Base-by-base conservation (phyloP, 768 basidiomycete genomes). In the Rhodosporidiobolus sp. region DNA sequence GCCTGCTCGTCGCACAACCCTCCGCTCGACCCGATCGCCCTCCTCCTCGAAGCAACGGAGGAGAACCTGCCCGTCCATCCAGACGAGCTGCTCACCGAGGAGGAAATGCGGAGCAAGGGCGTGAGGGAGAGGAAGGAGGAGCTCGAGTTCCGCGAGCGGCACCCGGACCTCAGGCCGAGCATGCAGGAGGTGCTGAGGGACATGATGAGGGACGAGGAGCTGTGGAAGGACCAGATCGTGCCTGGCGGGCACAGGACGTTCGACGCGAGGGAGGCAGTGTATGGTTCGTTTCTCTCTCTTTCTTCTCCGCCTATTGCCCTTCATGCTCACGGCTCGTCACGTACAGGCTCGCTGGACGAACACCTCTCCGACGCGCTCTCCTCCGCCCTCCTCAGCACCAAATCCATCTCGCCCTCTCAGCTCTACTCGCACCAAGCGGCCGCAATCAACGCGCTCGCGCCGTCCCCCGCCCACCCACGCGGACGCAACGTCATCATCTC, bases 401-500 rank as follows among this genome's bases (percentile, higher is more conserved):
- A 88, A 69, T 86, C 85, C 48, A 91, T 94, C 52, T 28, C 45
- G 22, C 38, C 66, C 2, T 80, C 80, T 6, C 82, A 84, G 3
- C 79, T 94, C 26, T 95, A 92, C 74, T 78, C 80, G 65, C 87
- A 88, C 67, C 92, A 94, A 81, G 86, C 86, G 19, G 83, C 83
- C 34, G 90, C 92, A 4, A 88, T 94, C 72, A 85, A 86, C 59
- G 75, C 71, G 14, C 73, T 79, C 22, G 45, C 57, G 30, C 62
- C 73, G 85, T 50, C 56, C 14, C 9, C 32, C 6, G n/a, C 87
- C 0, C 82, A 92, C 17, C 80, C 83, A 22, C 77, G 79, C 38
- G 86, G 86, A 12, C 85, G 85, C 65, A 84, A 92, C 80, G 91
- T 93, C 34, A 90, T 94, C 48, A 90, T 94, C 38, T 93, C 91